phyloP scores from a whole-genome alignment of 1,139 yeast species.

The Zhuliangozyma parablackwelliae region DNA sequence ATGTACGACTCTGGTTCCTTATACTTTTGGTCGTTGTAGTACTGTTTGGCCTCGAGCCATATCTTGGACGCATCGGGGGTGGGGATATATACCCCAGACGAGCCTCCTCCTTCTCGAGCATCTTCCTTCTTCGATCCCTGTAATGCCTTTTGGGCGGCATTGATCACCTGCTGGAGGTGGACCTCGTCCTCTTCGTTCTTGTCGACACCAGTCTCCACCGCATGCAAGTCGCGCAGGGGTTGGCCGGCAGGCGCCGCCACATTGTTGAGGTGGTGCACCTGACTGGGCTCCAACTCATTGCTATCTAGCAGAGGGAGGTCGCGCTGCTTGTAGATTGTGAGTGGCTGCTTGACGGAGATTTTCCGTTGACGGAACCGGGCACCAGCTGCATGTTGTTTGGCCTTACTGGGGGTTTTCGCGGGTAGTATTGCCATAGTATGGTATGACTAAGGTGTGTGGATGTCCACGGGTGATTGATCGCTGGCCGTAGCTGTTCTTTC shows the following conservation, averaged over 20 bases:
- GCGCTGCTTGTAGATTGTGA: conserved; percentile 69
- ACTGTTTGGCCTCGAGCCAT: conserved; percentile 75
- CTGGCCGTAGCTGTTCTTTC: no score
- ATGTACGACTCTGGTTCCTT: conserved; percentile 75
- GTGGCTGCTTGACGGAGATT: conserved; percentile 85
- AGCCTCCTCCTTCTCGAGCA: conserved; percentile 7
- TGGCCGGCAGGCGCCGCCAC: conserved; percentile 24
- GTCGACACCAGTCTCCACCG: conserved; percentile 96
- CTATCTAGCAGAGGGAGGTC: conserved; percentile 76
- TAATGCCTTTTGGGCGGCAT: conserved; percentile 66
- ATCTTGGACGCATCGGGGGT: conserved; percentile 90
- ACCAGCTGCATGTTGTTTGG: conserved; percentile 39
- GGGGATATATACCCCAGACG: conserved; percentile 67
- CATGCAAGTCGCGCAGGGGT: conserved; percentile 79
- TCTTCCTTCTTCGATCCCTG: conserved; percentile 23
- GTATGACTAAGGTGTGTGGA: no score
- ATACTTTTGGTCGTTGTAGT: conserved; percentile 61
- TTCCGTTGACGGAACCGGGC: conserved; percentile 88
- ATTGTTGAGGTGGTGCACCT: conserved; percentile 35
- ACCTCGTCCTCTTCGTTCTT: conserved; percentile 97
- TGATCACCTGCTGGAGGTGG: conserved; percentile 86
- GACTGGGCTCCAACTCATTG: conserved; percentile 44
- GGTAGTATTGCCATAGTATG: conserved; percentile 26
- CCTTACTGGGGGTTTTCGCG: conserved; percentile 26
- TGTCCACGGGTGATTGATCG: no score